A percentile compares a stretch with the other conserved stretches of the same genome.
Evolutionary conservation across 768 basidiomycete species (phyloP).

Genomic region (Leccinum truebloodii): DNA sequence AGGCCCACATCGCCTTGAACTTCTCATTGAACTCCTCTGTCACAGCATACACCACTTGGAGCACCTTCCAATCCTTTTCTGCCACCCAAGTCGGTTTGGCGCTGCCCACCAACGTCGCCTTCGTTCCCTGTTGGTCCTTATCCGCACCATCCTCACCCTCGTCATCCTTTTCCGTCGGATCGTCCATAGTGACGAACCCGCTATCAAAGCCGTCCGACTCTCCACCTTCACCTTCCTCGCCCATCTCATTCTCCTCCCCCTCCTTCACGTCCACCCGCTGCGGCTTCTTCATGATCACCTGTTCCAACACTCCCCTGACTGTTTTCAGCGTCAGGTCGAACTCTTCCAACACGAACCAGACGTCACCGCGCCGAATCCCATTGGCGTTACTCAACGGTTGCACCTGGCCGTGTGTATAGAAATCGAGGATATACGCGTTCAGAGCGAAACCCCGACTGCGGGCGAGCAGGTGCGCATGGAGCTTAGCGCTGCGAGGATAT

Average conservation of each 20-base stretch:
- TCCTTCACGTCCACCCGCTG: slow-evolving; percentile 12
- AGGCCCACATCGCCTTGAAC: slow-evolving; percentile 67
- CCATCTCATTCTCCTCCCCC: slow-evolving; percentile 18
- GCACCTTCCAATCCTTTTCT: slow-evolving; percentile 56
- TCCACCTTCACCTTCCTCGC: slow-evolving; percentile 13
- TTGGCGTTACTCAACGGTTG: slow-evolving; percentile 51
- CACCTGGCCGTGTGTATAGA: slow-evolving; percentile 64
- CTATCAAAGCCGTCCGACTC: slow-evolving; percentile 30
- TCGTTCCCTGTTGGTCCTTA: not conserved
- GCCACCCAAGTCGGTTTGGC: slow-evolving; percentile 40
- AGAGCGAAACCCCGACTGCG: slow-evolving; percentile 33
- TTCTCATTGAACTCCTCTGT: slow-evolving; percentile 56
- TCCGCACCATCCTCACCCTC: slow-evolving; percentile 4
- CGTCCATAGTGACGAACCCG: slow-evolving; percentile 32
- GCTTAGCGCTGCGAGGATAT: not conserved
- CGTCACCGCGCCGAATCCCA: slow-evolving; percentile 57
- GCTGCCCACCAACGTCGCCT: slow-evolving; percentile 7
- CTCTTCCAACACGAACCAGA: slow-evolving; percentile 67
- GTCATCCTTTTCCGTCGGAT: slow-evolving; percentile 30
- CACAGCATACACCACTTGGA: slow-evolving; percentile 46
- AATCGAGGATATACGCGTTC: slow-evolving; percentile 70
- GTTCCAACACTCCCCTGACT: slow-evolving; percentile 50
- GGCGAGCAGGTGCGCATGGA: not conserved
- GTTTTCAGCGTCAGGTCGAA: slow-evolving; percentile 53
- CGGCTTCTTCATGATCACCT: slow-evolving; percentile 39